A percentile compares a stretch with the other conserved stretches of the same genome.
These are phyloP conservation scores for Nemophila menziesii DNA, from an alignment of 257 asterid genomes.

Conservation along the genomic window DNA sequence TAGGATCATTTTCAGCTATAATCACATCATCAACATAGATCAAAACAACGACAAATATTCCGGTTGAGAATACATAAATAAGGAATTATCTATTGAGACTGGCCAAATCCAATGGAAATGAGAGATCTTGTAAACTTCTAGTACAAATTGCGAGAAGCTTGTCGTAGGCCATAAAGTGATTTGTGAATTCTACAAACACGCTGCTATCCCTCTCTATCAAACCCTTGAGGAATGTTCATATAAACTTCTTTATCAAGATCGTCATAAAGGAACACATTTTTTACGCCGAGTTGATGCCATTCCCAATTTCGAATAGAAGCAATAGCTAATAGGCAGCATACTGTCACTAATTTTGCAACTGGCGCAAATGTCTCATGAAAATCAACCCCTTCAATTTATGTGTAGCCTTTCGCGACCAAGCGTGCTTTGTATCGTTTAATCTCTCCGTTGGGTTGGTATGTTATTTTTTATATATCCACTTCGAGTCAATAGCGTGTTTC, in stretches of 20 bases:
- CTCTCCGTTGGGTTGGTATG: not conserved
- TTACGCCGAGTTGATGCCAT: not conserved
- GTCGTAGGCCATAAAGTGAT: slow-evolving; percentile 1
- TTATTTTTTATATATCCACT: not conserved
- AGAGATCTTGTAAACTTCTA: not conserved
- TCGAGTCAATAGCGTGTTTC: no score
- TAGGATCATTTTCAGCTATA: not conserved
- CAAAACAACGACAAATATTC: no score
- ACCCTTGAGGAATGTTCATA: slow-evolving; percentile 12
- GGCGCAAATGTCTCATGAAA: no score
- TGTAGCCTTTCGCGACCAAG: no score
- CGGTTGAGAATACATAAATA: not conserved
- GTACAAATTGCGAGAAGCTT: slow-evolving; percentile 7
- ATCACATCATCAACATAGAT: slow-evolving; percentile 7
- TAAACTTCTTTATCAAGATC: slow-evolving; percentile 4
- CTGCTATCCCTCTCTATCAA: not conserved
- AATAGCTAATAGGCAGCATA: no score
- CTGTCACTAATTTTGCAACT: no score
- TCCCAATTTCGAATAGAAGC: not conserved
- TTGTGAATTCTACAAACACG: not conserved
- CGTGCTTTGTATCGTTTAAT: no score
- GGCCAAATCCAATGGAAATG: not conserved
- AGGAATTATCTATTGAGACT: not conserved
- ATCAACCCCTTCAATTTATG: no score
- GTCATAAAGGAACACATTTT: not conserved